phyloP scores from a whole-genome alignment of 495 filamentous ascomycete genomes.

The Penicillium roqueforti region DNA sequence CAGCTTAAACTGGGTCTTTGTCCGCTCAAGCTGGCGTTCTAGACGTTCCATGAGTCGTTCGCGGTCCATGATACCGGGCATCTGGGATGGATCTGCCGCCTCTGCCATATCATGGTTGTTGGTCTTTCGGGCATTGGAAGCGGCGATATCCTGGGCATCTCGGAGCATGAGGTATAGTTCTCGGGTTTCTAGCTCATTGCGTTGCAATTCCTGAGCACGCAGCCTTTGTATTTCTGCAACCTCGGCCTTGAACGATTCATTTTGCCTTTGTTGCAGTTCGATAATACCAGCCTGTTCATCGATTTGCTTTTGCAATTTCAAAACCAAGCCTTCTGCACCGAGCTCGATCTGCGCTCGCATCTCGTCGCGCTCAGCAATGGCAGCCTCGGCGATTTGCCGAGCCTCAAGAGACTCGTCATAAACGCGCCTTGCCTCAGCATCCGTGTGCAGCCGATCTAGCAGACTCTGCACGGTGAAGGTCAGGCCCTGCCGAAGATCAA shows the following conservation, averaged over 20 bases:
- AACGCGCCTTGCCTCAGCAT: conserved; percentile 86
- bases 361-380: conserved; percentile 94
- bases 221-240: conserved; percentile 80
- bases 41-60: conserved; percentile 87
- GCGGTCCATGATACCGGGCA: conserved; percentile 89
- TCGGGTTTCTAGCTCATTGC: conserved; percentile 91
- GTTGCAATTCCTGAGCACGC: conserved; percentile 86
- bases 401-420: conserved; percentile 86
- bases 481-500: conserved; percentile 94
- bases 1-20: conserved; percentile 97
- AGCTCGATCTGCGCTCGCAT: conserved; percentile 89
- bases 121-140: conserved; percentile 71
- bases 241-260: conserved; percentile 82
- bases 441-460: conserved; percentile 91
- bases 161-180: conserved; percentile 98
- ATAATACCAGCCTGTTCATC: conserved; percentile 90
- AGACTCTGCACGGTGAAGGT: conserved; percentile 96
- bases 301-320: conserved; percentile 86
- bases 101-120: conserved; percentile 41
- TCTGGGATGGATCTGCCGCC: conserved; percentile 65
- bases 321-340: conserved; percentile 89
- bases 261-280: conserved; percentile 79
- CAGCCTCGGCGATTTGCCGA: conserved; percentile 88
- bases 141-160: conserved; percentile 94
- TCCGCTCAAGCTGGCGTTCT: conserved; percentile 90